Conservation (phyloP, 2,329 filamentous ascomycete genomes). For the Macrophomina tecta region DNA sequence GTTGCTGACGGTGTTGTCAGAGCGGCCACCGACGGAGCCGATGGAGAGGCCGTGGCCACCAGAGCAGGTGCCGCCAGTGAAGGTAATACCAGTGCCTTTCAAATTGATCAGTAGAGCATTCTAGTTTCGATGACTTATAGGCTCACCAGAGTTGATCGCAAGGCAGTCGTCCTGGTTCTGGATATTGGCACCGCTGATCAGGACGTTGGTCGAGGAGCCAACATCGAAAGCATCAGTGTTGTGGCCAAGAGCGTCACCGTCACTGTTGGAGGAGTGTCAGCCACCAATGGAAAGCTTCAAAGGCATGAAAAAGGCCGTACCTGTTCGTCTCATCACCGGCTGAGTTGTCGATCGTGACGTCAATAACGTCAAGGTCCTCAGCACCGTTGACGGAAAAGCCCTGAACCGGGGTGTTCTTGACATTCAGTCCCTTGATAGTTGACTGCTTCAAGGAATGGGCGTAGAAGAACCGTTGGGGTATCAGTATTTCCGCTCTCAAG, state of each 20-base stretch:
- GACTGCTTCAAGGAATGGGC: constrained; percentile 35
- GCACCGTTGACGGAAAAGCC: constrained; percentile 50
- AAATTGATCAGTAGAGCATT: no score
- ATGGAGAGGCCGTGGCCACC: constrained; percentile 63
- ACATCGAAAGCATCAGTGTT: constrained; percentile 61
- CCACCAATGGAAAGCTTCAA: no score
- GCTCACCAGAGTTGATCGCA: constrained; percentile 54
- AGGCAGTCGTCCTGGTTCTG: constrained; percentile 63
- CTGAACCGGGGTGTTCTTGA: constrained; percentile 62
- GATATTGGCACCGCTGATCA: constrained; percentile 53
- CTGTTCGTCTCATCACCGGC: constrained; percentile 49
- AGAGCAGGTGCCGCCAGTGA: constrained; percentile 42
- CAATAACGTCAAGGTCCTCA: constrained; percentile 48
- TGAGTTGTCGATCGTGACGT: constrained; percentile 60
- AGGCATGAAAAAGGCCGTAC: no score
- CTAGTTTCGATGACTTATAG: no score
- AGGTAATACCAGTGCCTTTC: constrained; percentile 40
- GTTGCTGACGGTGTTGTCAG: constrained; percentile 57
- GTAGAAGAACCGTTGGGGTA: constrained; percentile 15
- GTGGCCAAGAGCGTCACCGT: constrained; percentile 32
- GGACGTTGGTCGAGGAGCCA: constrained; percentile 50
- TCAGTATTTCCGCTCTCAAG: no score
- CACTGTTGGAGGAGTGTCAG: constrained; percentile 29
- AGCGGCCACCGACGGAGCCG: constrained; percentile 59
- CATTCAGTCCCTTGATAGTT: constrained; percentile 52